Evolutionary conservation across 352 stramenopile genomes (phyloP).

Genomic region (Thraustochytrium aureum): DNA sequence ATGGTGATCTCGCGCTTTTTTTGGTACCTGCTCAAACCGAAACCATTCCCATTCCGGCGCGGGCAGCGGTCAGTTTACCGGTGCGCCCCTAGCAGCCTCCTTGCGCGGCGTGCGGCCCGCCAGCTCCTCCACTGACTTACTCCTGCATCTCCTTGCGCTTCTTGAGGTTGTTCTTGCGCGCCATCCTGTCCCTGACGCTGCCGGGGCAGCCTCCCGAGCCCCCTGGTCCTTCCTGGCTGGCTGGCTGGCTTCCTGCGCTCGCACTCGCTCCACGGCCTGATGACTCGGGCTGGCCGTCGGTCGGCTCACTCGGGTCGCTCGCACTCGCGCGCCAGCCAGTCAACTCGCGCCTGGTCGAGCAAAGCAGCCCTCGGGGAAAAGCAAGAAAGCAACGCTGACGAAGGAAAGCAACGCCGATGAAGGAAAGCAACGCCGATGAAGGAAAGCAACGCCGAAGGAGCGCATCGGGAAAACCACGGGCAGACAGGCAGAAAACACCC

Average conservation of each 20-base stretch:
- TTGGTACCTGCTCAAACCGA: slow-evolving; percentile 24
- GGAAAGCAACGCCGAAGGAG: too few species aligned
- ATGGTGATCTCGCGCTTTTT: slow-evolving; percentile 14
- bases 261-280: not conserved
- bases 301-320: too few species aligned
- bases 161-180: slow-evolving; percentile 55
- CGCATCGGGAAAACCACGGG: too few species aligned
- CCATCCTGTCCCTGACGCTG: slow-evolving; percentile 26
- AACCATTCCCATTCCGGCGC: not conserved
- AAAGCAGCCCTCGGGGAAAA: too few species aligned
- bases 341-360: too few species aligned
- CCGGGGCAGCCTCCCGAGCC: not conserved
- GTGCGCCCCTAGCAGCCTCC: not conserved
- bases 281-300: too few species aligned
- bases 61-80: not conserved
- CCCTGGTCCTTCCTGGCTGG: not conserved
- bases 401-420: too few species aligned
- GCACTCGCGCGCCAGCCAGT: too few species aligned
- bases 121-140: not conserved
- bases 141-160: slow-evolving; percentile 2
- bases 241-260: not conserved
- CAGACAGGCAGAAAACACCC: too few species aligned
- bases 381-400: too few species aligned
- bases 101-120: not conserved
- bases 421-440: too few species aligned